Base-by-base conservation (phyloP, 2,329 filamentous ascomycete species). In the Didymella lethalis region DNA sequence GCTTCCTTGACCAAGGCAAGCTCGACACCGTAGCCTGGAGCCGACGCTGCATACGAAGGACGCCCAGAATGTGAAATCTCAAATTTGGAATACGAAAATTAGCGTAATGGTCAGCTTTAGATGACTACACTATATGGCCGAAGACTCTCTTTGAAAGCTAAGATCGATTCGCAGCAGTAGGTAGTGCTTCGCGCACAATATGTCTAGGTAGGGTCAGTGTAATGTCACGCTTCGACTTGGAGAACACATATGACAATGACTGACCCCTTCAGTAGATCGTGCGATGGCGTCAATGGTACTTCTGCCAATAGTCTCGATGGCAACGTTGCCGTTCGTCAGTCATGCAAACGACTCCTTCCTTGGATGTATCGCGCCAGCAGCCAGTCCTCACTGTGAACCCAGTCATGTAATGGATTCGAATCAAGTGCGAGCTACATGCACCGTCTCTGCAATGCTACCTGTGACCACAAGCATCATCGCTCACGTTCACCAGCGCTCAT, bases 401-500 rank as follows among this genome's bases (percentile, higher is more conserved):
- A 16, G 14, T 40, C n/a, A 12, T 14, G 3, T 2, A 1, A 28
- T 16, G 18, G 18, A 16, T 25, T 41, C 38, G 8, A 11, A 1
- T 14, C 18, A 18, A 18, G 18, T 18, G 18, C 18, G 18, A 18
- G 18, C 1, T 8, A 7, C 20, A 25, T 16, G 5, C 10, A 25
- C 3, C 20, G 7, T 7, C n/a, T 23, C 20, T 25, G 14, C 7
- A 44, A 28, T 38, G 6, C 14, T 18, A 14, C 38, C 11, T 23
- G 25, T 26, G 32, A 18, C 11, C 14, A n/a, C 1, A 14, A 16
- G 3, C 1, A 20, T 51, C 50, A 47, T 31, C 25, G 18, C 20
- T 53, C 50, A 53, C 43, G 43, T 40, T 53, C 50, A 53, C 31
- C 50, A 40, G 6, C 4, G 11, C 11, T 10, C 11, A 3, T 44